Base-by-base conservation (phyloP, 441 rosid species). In the Adansonia grandidieri region DNA sequence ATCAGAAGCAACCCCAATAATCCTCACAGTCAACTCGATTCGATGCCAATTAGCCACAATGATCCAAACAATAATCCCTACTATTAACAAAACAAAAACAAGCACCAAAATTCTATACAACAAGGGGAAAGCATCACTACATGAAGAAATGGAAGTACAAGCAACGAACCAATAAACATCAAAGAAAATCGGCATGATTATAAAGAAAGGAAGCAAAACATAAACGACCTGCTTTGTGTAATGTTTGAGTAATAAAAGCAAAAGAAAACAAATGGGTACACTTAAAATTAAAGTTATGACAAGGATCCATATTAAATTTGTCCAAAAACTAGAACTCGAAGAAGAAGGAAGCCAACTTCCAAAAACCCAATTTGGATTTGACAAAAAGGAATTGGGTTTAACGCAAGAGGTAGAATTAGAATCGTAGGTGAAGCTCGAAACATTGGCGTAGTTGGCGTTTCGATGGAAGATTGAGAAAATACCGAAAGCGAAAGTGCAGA, bases 101-200 rank as follows among this genome's bases (percentile, higher is more conserved):
- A 92, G 79, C 45, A 91, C 86, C 70, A 94, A 73, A 76, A 91
- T 87, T 78, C 98, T 82, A 77, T 93, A 91, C n/a, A 45, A 89
- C 78, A 93, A 75, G 68, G 98, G 95, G 65, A 91, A 84, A 1
- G 90, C 82, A 14, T 85, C 85, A 50, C 89, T 85, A 70, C 97
- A 94, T 78, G 92, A 85, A 22, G 95, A 84, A 76, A 85, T 84
- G 53, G 91, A 68, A 50, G 92, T 90, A 81, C 98, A 95, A 13
- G 97, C 95, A 47, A 93, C 94, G 61, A 95, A 95, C 98, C 97
- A 95, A 53, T 91, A 95, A 58, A 95, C 71, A 75, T 95, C 87
- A 68, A 95, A 86, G 71, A 93, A 89, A 56, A 90, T 44, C 0
- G 95, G 98, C 22, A 93, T 68, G 17, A 91, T n/a, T 53, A 94